Conservation (phyloP, 176 grass and related monocot species). For the Zizania latifolia region DNA sequence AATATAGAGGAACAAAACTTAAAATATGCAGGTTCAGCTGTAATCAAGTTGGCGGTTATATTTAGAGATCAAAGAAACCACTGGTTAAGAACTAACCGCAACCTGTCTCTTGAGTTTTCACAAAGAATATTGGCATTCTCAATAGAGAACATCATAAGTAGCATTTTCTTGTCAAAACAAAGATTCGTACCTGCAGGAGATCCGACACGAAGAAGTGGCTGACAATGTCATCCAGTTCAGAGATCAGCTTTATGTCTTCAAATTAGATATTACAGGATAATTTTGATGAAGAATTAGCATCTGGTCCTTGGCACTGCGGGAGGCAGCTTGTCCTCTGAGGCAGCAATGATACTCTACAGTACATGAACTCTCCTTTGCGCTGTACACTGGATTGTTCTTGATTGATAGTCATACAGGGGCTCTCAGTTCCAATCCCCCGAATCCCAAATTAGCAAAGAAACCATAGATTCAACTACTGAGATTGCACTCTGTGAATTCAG, state of each 20-base stretch:
- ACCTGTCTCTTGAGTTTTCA: background rate
- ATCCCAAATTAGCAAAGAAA: background rate
- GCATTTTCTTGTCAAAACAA: background rate
- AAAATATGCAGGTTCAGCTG: background rate
- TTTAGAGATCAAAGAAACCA: background rate
- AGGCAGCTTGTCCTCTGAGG: background rate
- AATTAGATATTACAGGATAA: background rate
- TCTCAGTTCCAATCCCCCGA: background rate
- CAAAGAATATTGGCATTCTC: background rate
- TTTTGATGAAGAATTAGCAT: background rate
- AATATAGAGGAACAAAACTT: background rate
- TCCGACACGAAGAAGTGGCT: background rate
- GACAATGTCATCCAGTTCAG: background rate
- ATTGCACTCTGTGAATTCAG: background rate
- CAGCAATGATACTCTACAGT: background rate
- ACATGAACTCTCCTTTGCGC: background rate
- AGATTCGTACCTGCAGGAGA: background rate
- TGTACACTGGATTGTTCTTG: background rate
- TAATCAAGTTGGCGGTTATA: background rate
- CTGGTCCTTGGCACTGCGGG: background rate
- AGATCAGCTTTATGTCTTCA: background rate
- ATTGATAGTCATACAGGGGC: background rate
- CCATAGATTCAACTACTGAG: background rate
- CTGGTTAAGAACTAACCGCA: background rate
- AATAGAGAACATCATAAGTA: background rate